Conservation (phyloP, 179 eudicot genomes). For the Beta corolliflora region DNA sequence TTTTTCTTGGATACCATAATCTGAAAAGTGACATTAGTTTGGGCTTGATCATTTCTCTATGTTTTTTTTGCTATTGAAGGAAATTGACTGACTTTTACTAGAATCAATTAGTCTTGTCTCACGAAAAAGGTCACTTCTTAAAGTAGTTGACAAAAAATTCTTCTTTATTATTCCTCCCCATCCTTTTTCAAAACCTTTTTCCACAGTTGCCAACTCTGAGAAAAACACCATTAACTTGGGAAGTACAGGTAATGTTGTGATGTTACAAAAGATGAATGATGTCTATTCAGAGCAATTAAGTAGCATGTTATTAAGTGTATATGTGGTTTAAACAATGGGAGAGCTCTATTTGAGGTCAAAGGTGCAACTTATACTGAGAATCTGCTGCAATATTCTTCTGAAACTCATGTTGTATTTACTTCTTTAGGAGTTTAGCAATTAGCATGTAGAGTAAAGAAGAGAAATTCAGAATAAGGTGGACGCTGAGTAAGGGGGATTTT, state of each 20-base stretch:
- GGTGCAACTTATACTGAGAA: neutral
- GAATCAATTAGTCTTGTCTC: conserved; percentile 10
- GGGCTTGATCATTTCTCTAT: neutral
- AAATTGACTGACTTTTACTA: neutral
- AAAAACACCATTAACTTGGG: neutral
- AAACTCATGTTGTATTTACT: neutral
- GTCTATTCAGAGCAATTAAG: no score
- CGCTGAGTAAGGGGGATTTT: neutral
- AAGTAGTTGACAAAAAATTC: no score
- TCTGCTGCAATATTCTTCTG: neutral
- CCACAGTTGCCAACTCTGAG: neutral
- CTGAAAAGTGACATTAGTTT: conserved; percentile 2
- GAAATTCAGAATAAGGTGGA: neutral
- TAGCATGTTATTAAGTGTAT: no score
- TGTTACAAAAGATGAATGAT: no score
- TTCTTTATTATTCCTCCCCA: neutral
- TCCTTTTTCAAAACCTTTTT: neutral
- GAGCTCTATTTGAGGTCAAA: neutral
- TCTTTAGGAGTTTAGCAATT: neutral
- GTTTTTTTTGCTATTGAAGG: neutral
- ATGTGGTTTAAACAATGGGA: neutral
- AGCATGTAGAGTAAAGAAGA: neutral
- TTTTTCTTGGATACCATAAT: neutral
- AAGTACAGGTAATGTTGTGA: no score
- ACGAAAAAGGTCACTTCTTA: neutral